Evolutionary conservation across 1,139 yeast genomes (phyloP).

Genomic region (Taiozyma sp.): DNA sequence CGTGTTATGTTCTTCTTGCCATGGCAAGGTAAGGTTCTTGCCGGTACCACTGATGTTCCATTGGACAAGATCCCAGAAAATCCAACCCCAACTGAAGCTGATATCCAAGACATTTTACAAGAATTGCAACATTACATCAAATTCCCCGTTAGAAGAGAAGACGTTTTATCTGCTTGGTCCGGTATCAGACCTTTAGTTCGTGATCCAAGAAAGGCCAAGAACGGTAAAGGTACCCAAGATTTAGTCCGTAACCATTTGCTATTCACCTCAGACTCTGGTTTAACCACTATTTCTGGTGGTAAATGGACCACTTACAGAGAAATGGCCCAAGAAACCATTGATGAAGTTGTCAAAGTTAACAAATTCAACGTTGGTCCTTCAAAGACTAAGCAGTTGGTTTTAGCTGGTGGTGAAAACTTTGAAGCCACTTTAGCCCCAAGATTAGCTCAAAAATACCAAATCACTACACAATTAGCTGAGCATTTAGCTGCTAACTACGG

Average conservation of each 20-base stretch:
- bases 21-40: conserved; percentile 96
- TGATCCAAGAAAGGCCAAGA: conserved; percentile 62
- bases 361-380: conserved; percentile 47
- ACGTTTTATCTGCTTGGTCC: conserved; percentile 93
- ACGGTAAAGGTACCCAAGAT: conserved; percentile 58
- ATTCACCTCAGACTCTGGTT: conserved; percentile 64
- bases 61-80: conserved; percentile 70
- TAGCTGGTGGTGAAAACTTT: conserved; percentile 78
- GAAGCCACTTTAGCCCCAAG: conserved; percentile 69
- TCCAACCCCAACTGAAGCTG: conserved; percentile 87
- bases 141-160: conserved; percentile 85
- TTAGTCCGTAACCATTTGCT: conserved; percentile 88
- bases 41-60: conserved; percentile 94
- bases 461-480: conserved; percentile 73
- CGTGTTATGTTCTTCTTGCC: conserved; percentile 97
- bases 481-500: conserved; percentile 89
- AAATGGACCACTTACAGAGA: conserved; percentile 98
- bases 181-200: conserved; percentile 94
- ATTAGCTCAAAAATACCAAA: conserved; percentile 72
- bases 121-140: conserved; percentile 89
- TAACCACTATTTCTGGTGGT: conserved; percentile 92
- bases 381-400: conserved; percentile 54
- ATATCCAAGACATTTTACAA: conserved; percentile 80
- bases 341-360: conserved; percentile 57
- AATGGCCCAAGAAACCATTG: conserved; percentile 95